Percentiles rank a stretch among this genome's conserved stretches.
phyloP scores from a whole-genome alignment of 345 rosid species.

The Lagerstroemia speciosa region DNA sequence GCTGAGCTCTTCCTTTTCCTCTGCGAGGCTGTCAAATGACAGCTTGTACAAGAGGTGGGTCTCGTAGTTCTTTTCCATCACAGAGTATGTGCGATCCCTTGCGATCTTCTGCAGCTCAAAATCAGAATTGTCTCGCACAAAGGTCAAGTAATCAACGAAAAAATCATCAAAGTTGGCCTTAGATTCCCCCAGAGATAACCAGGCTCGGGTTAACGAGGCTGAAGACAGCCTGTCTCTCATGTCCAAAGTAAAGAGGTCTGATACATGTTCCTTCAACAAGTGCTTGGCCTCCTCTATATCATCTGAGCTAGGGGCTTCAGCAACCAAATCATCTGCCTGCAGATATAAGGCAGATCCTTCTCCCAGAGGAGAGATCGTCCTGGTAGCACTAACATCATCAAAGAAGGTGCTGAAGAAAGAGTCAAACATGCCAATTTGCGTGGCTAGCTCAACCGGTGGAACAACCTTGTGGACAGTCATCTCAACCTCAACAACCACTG shows the following conservation, averaged over 20 bases:
- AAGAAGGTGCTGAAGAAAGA: background rate
- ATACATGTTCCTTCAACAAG: background rate
- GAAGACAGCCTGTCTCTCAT: background rate
- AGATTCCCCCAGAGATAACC: background rate
- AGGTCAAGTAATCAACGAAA: background rate
- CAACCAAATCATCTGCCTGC: background rate
- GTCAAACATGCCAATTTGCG: background rate
- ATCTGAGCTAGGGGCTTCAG: background rate
- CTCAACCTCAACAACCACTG: background rate
- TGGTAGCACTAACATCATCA: background rate
- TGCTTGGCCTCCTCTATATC: background rate
- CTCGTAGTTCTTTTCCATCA: background rate
- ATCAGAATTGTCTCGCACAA: conserved; percentile 1
- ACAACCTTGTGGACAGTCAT: background rate
- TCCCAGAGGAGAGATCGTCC: background rate
- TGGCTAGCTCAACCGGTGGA: background rate
- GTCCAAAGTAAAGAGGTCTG: background rate
- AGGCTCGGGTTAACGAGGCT: background rate
- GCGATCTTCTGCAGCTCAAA: conserved; percentile 1
- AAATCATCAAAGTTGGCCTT: conserved; percentile 1
- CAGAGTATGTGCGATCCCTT: background rate
- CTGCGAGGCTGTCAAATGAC: background rate
- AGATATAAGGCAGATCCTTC: background rate
- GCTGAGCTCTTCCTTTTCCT: conserved; percentile 4
- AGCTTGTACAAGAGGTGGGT: background rate